Conservation (phyloP, 495 filamentous ascomycete species). For the Penicillium ucsense region DNA sequence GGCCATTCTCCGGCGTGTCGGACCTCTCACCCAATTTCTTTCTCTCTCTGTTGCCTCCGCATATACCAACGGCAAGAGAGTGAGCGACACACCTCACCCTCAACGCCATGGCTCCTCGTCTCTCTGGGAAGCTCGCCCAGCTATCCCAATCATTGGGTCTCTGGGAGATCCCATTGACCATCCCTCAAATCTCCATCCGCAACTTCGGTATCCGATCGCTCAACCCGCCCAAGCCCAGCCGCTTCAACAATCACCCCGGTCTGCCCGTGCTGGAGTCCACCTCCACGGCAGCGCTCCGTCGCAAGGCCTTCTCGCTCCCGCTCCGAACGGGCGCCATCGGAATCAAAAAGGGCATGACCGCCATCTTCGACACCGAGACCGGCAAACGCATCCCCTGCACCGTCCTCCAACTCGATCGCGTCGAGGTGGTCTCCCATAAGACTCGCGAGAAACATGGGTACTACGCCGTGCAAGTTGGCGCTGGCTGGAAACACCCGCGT, state of each 20-base stretch:
- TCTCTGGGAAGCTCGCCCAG: constrained; percentile 26
- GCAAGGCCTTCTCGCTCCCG: constrained; percentile 67
- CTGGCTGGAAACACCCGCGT: constrained; percentile 61
- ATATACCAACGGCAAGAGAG: too few species aligned
- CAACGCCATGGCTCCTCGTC: constrained; percentile 27
- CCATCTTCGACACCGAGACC: constrained; percentile 64
- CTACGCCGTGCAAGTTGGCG: constrained; percentile 82
- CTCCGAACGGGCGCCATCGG: constrained; percentile 73
- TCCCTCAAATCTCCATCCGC: constrained; percentile 16
- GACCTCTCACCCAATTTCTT: not conserved
- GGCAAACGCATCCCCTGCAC: constrained; percentile 79
- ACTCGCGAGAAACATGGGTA: constrained; percentile 74
- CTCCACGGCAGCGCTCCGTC: constrained; percentile 67
- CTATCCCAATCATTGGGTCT: constrained; percentile 11
- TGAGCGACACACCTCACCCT: not conserved
- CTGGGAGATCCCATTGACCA: constrained; percentile 12
- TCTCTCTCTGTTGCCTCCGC: too few species aligned
- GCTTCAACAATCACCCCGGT: constrained; percentile 34
- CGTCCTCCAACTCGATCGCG: constrained; percentile 86
- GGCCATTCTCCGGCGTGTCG: too few species aligned
- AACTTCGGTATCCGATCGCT: constrained; percentile 42
- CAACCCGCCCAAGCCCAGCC: constrained; percentile 36
- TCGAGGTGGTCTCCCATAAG: constrained; percentile 80
- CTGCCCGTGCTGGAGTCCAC: constrained; percentile 56
- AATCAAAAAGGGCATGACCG: constrained; percentile 92